phyloP scores from a whole-genome alignment of 129 eudicot species.

The Lonicera japonica region DNA sequence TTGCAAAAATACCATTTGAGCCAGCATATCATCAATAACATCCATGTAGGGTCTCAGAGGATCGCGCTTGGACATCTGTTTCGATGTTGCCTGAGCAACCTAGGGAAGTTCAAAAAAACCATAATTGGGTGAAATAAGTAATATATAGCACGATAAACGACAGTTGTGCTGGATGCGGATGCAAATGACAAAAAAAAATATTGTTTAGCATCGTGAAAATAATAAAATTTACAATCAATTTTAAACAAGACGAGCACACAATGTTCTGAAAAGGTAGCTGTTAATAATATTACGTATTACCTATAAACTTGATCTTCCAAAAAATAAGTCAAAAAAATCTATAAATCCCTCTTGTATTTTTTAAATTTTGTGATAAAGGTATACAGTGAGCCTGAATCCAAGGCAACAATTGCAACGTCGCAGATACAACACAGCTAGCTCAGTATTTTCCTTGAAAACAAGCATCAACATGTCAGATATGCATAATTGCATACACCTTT shows the following conservation, averaged over 20 bases:
- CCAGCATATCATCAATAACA: conserved; percentile 79
- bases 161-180: background rate
- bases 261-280: too few species aligned
- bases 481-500: background rate
- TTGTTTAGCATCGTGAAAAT: background rate
- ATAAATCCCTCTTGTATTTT: background rate
- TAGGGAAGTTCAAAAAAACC: conserved; percentile 15
- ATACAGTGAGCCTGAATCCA: background rate
- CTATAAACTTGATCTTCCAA: background rate
- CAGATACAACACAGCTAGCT: background rate
- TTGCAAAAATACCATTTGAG: conserved; percentile 58
- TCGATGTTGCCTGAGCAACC: conserved; percentile 95
- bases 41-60: conserved; percentile 87
- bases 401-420: background rate
- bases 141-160: conserved; percentile 4
- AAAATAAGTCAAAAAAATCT: background rate
- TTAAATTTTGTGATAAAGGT: background rate
- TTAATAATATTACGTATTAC: too few species aligned
- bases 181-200: background rate
- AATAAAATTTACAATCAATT: background rate
- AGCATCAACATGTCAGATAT: background rate
- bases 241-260: background rate
- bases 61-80: conserved; percentile 88
- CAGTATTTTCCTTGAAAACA: background rate
- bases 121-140: conserved; percentile 11